These are phyloP conservation scores for Candida anglica DNA, from an alignment of 805 yeast genomes.

Conservation along the genomic window DNA sequence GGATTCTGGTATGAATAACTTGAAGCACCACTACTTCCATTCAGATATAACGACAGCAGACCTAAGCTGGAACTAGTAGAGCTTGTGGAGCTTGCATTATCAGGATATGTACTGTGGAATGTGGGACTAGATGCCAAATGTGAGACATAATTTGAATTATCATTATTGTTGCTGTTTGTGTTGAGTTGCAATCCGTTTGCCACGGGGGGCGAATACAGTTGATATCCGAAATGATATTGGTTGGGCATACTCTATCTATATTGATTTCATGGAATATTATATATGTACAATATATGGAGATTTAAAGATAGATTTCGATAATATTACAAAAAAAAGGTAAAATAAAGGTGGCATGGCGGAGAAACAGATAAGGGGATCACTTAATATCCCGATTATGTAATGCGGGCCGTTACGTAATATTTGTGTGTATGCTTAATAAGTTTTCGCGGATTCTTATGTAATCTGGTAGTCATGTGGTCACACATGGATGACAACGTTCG, in stretches of 20 bases:
- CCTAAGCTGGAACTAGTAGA: conserved; percentile 1
- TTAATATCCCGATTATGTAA: no score
- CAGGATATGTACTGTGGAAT: neutral
- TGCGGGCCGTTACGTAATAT: no score
- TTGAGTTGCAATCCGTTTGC: neutral
- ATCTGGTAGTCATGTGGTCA: no score
- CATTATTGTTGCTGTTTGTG: neutral
- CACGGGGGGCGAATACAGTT: conserved; percentile 3
- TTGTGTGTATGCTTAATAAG: no score
- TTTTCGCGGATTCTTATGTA: no score
- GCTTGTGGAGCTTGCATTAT: conserved; percentile 3
- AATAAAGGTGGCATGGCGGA: no score
- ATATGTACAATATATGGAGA: no score
- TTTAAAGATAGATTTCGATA: no score
- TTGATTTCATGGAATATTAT: neutral
- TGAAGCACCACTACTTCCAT: conserved; percentile 7
- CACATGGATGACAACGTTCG: no score
- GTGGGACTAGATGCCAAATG: conserved; percentile 3
- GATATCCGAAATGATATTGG: conserved; percentile 5
- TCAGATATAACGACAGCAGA: neutral
- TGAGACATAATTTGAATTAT: neutral
- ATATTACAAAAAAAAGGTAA: no score
- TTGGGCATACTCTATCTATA: conserved; percentile 3
- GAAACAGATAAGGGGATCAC: neutral
- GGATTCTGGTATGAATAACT: conserved; percentile 42